Conservation (phyloP, 176 grass and related monocot genomes). For the Paspalum vaginatum region DNA sequence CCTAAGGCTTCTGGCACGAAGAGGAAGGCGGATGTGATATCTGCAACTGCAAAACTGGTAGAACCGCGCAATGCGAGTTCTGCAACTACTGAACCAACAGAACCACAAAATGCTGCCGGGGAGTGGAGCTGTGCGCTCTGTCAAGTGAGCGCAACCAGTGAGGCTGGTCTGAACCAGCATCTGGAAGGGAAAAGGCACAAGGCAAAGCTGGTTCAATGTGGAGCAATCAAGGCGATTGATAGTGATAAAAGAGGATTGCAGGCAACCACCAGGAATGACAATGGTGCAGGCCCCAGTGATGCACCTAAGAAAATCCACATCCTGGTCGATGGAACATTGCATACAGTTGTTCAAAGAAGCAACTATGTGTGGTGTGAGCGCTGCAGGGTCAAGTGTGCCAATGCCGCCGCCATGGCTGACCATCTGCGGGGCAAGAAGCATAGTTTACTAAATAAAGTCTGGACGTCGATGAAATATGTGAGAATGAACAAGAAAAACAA, state of each 20-base stretch:
- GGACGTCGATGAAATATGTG: constrained; percentile 32
- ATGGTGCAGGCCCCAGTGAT: background rate
- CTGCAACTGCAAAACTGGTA: background rate
- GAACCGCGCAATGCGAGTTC: background rate
- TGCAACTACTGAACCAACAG: background rate
- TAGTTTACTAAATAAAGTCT: constrained; percentile 40
- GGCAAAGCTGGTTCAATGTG: constrained; percentile 37
- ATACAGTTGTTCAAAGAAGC: constrained; percentile 46
- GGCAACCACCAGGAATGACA: background rate
- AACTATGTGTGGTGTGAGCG: constrained; percentile 43
- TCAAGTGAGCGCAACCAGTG: constrained; percentile 50
- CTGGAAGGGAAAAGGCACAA: constrained; percentile 44
- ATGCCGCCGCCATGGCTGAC: constrained; percentile 24
- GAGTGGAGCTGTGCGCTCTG: constrained; percentile 55
- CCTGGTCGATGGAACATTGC: constrained; percentile 45
- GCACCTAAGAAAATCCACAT: constrained; percentile 42
- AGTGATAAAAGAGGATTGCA: background rate
- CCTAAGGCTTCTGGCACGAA: constrained; percentile 31
- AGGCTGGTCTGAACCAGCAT: constrained; percentile 39
- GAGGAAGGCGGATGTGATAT: constrained; percentile 29
- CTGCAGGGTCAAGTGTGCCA: constrained; percentile 50
- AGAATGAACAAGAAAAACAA: no score
- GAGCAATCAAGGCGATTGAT: background rate
- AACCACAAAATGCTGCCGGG: constrained; percentile 21
- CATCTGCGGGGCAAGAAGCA: constrained; percentile 60